Base-by-base conservation (phyloP, 2,329 filamentous ascomycete species). In the Aspergillus spinulosporus region DNA sequence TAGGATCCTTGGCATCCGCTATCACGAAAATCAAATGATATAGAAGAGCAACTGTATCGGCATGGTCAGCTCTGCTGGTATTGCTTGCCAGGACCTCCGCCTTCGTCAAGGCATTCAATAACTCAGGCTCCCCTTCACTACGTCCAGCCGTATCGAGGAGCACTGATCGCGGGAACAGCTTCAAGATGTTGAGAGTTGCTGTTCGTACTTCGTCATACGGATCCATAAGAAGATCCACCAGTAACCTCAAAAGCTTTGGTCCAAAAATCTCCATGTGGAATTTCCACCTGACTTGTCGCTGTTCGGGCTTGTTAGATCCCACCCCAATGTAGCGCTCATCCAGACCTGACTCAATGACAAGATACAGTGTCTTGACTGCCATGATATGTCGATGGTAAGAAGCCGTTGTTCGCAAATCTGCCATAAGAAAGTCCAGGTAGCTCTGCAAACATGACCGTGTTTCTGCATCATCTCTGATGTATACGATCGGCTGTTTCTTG, bases 371-470 rank as follows among this genome's bases (percentile, higher is more conserved):
- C 66, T 87, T 91, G 4, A 97, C 73, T 2, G 90, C 86, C 2
- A 89, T 89, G 46, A 92, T 89, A 64, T 96, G 93, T 5, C 92
- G 84, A 69, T 96, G 92, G 68, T 97, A 99, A 8, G 92, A 94
- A 12, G 90, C 86, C 1, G 88, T 92, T 2, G 92, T 87, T 2
- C 85, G 82, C 21, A 99, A 76, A 65, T 97, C 92, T 37, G 78
- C 76, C 52, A 85, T 81, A 4, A 97, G 72, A 62, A 96, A 94
- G 1, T 75, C 67, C 1, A 90, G 65, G 67, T 93, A 95, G 85
- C 89, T 92, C 1, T 72, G 68, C n/a, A 95, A 63, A 65, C 96
- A 96, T 0, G 51, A 46, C 40, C 59, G 64, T 5, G 69, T 70
- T 53, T 75, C 72, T 34, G 82, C 73, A 65, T 87, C 88, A 58